Conservation (phyloP, 345 rosid species). For the Conringia planisiliqua region DNA sequence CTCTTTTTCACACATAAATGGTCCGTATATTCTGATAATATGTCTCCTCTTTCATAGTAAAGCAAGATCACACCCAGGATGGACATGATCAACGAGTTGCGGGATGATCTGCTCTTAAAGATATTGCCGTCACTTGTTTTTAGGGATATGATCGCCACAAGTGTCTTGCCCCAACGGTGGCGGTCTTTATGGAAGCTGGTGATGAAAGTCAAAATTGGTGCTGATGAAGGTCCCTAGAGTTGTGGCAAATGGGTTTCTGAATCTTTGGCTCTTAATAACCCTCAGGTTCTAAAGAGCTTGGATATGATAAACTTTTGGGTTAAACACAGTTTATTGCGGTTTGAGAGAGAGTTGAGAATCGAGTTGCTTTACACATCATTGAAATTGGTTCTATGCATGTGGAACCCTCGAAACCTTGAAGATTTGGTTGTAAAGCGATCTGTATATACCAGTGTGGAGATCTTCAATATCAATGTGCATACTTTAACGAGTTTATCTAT, state of each 20-base stretch:
- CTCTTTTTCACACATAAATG: not conserved
- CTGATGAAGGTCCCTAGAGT: not conserved
- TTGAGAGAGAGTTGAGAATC: constrained; percentile 3
- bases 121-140: not conserved
- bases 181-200: not conserved
- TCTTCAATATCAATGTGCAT: not conserved
- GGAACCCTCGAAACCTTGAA: not conserved
- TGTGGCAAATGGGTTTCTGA: no score
- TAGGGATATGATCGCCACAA: not conserved
- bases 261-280: not conserved
- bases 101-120: not conserved
- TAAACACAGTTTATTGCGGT: not conserved
- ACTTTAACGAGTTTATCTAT: not conserved
- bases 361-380: not conserved
- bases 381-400: not conserved
- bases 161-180: not conserved
- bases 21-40: not conserved
- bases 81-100: not conserved
- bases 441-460: not conserved
- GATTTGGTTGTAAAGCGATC: not conserved
- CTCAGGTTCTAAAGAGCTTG: not conserved
- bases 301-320: not conserved
- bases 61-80: not conserved
- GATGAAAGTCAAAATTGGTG: not conserved
- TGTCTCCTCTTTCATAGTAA: not conserved